Evolutionary conservation across 2,329 filamentous ascomycete genomes (phyloP).

Genomic region (Trichoderma guizhouense): DNA sequence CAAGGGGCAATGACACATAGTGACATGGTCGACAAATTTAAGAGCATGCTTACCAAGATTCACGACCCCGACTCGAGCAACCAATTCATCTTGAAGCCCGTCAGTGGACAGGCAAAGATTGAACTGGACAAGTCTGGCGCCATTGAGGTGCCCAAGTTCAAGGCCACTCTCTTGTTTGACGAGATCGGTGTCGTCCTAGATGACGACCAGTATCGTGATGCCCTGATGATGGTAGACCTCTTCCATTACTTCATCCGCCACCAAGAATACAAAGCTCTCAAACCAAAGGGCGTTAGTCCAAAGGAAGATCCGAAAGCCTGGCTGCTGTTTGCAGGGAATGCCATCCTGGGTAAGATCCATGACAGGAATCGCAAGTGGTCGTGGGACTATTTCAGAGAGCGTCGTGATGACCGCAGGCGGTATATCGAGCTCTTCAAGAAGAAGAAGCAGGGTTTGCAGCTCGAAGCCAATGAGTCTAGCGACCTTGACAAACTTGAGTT

Average conservation of each 20-base stretch:
- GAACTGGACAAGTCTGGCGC: conserved; percentile 93
- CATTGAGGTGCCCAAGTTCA: conserved; percentile 75
- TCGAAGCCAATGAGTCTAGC: conserved; percentile 66
- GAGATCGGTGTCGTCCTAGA: conserved; percentile 98
- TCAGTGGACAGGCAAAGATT: conserved; percentile 90
- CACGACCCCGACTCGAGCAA: conserved; percentile 60
- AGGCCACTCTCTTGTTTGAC: conserved; percentile 88
- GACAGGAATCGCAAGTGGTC: conserved; percentile 91
- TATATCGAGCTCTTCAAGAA: conserved; percentile 98
- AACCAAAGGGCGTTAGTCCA: conserved; percentile 74
- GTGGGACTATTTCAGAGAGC: conserved; percentile 92
- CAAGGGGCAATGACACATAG: conserved; percentile 65
- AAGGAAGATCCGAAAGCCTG: conserved; percentile 91
- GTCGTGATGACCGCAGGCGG: conserved; percentile 79
- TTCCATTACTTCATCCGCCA: conserved; percentile 99
- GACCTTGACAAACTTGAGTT: conserved; percentile 75
- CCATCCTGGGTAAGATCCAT: conserved; percentile 89
- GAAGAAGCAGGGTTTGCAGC: conserved; percentile 70
- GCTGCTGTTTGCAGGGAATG: conserved; percentile 86
- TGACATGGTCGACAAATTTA: conserved; percentile 74
- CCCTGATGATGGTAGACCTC: conserved; percentile 94
- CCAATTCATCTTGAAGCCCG: conserved; percentile 93
- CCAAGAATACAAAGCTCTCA: conserved; percentile 91
- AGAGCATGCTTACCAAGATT: conserved; percentile 71
- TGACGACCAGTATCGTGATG: conserved; percentile 95